Evolutionary conservation across 202 grass and related monocot species (phyloP).

Genomic region (Eragrostis tef): DNA sequence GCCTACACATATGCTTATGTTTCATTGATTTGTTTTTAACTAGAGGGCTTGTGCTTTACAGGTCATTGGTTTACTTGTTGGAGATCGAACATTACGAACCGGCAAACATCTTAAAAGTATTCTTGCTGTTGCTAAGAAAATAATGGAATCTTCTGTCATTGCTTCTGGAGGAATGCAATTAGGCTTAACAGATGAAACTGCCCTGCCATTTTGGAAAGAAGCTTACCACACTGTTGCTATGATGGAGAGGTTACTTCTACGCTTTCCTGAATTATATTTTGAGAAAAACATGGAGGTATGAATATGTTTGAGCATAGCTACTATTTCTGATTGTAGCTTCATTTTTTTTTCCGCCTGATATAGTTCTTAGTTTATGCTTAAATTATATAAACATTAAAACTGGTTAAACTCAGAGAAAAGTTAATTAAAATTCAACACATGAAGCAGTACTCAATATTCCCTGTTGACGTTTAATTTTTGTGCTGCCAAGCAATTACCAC

Average conservation of each 20-base stretch:
- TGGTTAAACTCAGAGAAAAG: not conserved
- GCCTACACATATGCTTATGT: conserved; percentile 19
- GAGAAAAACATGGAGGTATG: conserved; percentile 68
- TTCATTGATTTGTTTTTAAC: conserved; percentile 13
- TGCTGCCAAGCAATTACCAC: not conserved
- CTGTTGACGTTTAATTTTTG: not conserved
- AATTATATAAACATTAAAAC: not conserved
- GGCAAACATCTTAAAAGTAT: conserved; percentile 64
- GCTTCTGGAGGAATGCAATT: conserved; percentile 53
- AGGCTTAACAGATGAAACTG: conserved; percentile 53
- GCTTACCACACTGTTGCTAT: conserved; percentile 75
- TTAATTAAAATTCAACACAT: not conserved
- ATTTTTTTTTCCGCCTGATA: not conserved
- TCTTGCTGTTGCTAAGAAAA: conserved; percentile 64
- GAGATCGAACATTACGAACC: conserved; percentile 55
- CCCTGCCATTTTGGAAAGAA: conserved; percentile 70
- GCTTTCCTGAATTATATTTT: conserved; percentile 80
- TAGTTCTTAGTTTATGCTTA: conserved; percentile 23
- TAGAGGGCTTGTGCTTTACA: conserved; percentile 47
- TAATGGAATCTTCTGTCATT: conserved; percentile 69
- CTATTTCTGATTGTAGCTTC: not conserved
- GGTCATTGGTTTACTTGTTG: conserved; percentile 84
- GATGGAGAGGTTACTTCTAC: conserved; percentile 66
- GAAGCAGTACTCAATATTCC: not conserved
- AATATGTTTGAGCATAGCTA: conserved; percentile 1